Conservation (phyloP, 1,139 yeast species). For the Martiniozyma asiatica region DNA sequence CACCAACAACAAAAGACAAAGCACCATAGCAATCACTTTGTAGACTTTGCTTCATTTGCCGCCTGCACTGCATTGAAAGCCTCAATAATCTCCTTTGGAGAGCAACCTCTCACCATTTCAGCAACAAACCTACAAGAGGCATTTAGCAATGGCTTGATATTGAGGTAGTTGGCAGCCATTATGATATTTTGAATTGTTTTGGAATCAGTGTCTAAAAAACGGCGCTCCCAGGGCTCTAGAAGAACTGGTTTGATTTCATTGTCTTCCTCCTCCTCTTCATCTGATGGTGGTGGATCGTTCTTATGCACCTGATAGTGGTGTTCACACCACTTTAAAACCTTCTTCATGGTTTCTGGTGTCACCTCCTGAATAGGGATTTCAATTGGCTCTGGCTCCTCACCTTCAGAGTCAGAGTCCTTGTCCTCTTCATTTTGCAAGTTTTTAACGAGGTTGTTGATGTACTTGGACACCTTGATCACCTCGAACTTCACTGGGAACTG, state of each 20-base stretch:
- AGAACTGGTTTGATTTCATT: constrained; percentile 59
- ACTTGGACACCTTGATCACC: constrained; percentile 73
- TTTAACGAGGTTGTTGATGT: constrained; percentile 74
- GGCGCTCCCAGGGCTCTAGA: constrained; percentile 86
- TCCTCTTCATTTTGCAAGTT: constrained; percentile 41
- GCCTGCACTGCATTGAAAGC: constrained; percentile 47
- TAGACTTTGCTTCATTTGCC: background rate
- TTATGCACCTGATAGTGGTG: constrained; percentile 43
- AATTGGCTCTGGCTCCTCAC: constrained; percentile 36
- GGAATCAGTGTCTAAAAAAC: constrained; percentile 86
- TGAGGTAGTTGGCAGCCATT: constrained; percentile 85
- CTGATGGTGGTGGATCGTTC: constrained; percentile 24
- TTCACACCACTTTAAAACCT: constrained; percentile 92
- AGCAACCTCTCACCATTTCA: constrained; percentile 92
- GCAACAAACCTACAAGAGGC: constrained; percentile 97
- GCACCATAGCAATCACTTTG: no score
- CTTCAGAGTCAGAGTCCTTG: constrained; percentile 28
- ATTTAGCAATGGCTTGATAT: constrained; percentile 84
- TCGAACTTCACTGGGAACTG: constrained; percentile 56
- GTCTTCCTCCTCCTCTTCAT: constrained; percentile 27
- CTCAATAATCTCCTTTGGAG: constrained; percentile 95
- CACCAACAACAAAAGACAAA: no score
- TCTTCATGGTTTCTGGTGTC: constrained; percentile 62
- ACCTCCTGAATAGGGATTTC: constrained; percentile 86
- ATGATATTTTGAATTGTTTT: constrained; percentile 92